Conservation (phyloP, 108 stramenopile species). For the Nitzschia sp. region DNA sequence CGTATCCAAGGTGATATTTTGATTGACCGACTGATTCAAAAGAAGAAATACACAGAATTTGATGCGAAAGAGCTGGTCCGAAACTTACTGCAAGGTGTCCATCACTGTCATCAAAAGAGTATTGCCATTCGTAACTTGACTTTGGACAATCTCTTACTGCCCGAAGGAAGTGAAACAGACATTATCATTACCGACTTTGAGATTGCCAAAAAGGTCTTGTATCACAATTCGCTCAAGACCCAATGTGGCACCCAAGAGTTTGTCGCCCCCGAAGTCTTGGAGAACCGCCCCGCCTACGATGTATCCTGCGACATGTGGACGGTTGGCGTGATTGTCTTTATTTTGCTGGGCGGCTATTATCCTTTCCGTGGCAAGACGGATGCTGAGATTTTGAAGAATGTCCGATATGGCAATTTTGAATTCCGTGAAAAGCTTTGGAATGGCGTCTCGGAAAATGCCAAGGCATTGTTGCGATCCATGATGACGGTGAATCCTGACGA, state of each 20-base stretch:
- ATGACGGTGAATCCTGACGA: constrained; percentile 75
- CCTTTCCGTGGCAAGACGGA: constrained; percentile 61
- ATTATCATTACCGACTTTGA: constrained; percentile 97
- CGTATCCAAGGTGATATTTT: constrained; percentile 86
- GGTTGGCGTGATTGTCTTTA: constrained; percentile 88
- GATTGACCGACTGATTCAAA: constrained; percentile 80
- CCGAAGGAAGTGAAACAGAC: constrained; percentile 55
- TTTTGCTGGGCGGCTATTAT: constrained; percentile 75
- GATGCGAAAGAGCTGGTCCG: constrained; percentile 79
- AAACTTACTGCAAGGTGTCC: constrained; percentile 59
- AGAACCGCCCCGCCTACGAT: constrained; percentile 71
- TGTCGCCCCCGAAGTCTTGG: constrained; percentile 89
- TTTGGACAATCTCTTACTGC: constrained; percentile 81
- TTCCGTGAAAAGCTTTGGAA: constrained; percentile 74
- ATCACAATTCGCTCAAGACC: constrained; percentile 59
- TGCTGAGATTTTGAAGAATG: constrained; percentile 62
- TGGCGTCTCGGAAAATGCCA: constrained; percentile 62
- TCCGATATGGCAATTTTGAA: constrained; percentile 61
- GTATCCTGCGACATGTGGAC: constrained; percentile 90
- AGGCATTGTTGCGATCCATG: constrained; percentile 62
- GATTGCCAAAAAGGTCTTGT: constrained; percentile 82
- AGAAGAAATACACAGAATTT: constrained; percentile 78
- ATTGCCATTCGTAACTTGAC: constrained; percentile 93
- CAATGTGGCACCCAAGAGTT: constrained; percentile 90
- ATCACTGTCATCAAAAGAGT: constrained; percentile 66